Evolutionary conservation across 148 eudicot species (phyloP), one percentile per base, ranked within the genome.

Genomic region (Cornus kousa): DNA sequence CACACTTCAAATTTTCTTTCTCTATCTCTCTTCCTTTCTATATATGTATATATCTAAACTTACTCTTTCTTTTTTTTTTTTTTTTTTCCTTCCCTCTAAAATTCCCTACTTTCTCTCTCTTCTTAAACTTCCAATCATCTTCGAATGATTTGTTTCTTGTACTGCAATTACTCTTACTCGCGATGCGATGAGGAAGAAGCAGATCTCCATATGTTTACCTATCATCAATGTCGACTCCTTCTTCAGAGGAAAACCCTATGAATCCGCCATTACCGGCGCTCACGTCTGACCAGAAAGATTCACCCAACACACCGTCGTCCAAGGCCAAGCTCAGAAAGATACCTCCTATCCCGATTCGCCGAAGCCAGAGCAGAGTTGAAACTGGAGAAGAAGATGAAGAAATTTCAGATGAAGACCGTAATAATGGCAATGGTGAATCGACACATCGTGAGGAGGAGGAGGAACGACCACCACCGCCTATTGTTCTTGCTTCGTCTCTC

Each of bases 401-500:
- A 17, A 19, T 62, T 57, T 3, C 19, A 13, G 62, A 57, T 7
- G 62, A 57, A 19, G 20, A 57, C 20, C 32, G 80, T 55, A 6
- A 43, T 43, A 0, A 43, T n/a, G 83, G 82, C 16, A 69, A 74
- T 2, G 77, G 76, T 23, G 86, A 74, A 1, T 80, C 76, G 3
- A 35, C 37, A 35, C 37, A 35, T 35, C 37, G 37, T 35, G 82
- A 82, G 0, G 78, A 73, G 28, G 28, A 28, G 28, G 28, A 28
- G 28, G 28, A 28, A 28, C 28, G 28, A 8, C 87, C 77, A 20
- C 86, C 78, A 46, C 78, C 83, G 67, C 76, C 87, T 68, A 88
- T 89, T 0, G 79, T 91, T n/a, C 88, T 74, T 12, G 85, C 92
- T 2, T 84, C 95, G 0, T 77, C 78, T 76, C 81, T 91, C 28